Evolutionary conservation across 164 flowering plant species (phyloP).

Genomic region (Santalum album): DNA sequence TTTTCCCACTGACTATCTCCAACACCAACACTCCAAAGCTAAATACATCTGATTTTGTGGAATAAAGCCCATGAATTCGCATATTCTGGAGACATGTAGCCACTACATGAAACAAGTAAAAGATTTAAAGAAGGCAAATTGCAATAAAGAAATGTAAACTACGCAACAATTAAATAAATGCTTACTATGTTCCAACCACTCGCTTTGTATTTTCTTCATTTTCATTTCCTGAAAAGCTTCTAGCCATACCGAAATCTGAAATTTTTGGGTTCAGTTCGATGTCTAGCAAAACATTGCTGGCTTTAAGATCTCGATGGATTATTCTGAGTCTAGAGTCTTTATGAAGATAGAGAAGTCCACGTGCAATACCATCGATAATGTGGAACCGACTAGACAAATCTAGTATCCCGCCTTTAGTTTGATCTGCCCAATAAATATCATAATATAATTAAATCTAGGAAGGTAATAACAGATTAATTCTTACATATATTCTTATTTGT

Average conservation of each 20-base stretch:
- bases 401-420: background rate
- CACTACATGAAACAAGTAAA: background rate
- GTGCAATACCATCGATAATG: background rate
- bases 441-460: background rate
- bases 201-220: background rate
- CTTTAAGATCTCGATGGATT: background rate
- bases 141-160: background rate
- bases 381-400: background rate
- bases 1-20: constrained; percentile 18
- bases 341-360: background rate
- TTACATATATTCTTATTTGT: no score
- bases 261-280: background rate
- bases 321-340: background rate
- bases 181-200: background rate
- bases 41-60: constrained; percentile 29
- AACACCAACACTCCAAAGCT: constrained; percentile 31
- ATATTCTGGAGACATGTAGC: constrained; percentile 33
- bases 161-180: background rate
- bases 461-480: background rate
- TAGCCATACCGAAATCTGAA: background rate
- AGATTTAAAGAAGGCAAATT: background rate
- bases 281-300: background rate
- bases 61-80: constrained; percentile 24
- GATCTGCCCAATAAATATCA: background rate
- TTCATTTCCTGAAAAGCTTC: background rate